Percentiles rank a stretch among this genome's conserved stretches.
These are phyloP conservation scores for Ceratobasidium theobromae DNA, from an alignment of 1,284 basidiomycete genomes.

Conservation along the genomic window DNA sequence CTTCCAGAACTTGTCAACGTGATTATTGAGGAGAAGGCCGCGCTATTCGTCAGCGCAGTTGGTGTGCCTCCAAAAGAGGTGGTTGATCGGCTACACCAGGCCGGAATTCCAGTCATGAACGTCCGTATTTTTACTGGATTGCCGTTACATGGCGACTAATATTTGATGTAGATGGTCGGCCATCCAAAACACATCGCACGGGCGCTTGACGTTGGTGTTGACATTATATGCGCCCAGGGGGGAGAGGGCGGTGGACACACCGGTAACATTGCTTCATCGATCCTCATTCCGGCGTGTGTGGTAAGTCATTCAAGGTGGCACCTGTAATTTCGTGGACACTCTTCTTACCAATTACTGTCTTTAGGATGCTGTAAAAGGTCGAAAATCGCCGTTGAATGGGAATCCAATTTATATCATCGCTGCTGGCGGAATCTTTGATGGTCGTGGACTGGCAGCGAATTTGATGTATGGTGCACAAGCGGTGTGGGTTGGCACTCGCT, in stretches of 20 bases:
- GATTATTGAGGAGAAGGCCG: constrained; percentile 80
- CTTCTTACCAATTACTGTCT: constrained; percentile 75
- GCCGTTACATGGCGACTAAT: background rate
- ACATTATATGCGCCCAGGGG: constrained; percentile 86
- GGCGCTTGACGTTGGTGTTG: constrained; percentile 76
- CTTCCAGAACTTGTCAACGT: constrained; percentile 75
- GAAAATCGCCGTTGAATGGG: constrained; percentile 73
- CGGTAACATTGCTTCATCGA: constrained; percentile 65
- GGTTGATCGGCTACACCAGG: constrained; percentile 75
- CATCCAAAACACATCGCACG: constrained; percentile 82
- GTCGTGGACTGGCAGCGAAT: constrained; percentile 81
- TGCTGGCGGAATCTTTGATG: constrained; percentile 85
- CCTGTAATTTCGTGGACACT: constrained; percentile 42
- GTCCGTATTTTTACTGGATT: constrained; percentile 47
- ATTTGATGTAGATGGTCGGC: constrained; percentile 67
- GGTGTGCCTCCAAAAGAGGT: constrained; percentile 78
- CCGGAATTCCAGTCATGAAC: constrained; percentile 82
- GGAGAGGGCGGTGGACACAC: constrained; percentile 89
- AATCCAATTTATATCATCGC: constrained; percentile 78
- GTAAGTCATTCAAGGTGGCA: background rate
- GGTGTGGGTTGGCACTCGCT: constrained; percentile 72
- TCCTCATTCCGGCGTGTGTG: constrained; percentile 5
- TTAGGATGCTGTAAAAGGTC: constrained; percentile 74
- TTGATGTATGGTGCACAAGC: constrained; percentile 81
- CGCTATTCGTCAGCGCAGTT: constrained; percentile 81